phyloP scores from a whole-genome alignment of 73 alveolate species.

The Paramecium caudatum region DNA sequence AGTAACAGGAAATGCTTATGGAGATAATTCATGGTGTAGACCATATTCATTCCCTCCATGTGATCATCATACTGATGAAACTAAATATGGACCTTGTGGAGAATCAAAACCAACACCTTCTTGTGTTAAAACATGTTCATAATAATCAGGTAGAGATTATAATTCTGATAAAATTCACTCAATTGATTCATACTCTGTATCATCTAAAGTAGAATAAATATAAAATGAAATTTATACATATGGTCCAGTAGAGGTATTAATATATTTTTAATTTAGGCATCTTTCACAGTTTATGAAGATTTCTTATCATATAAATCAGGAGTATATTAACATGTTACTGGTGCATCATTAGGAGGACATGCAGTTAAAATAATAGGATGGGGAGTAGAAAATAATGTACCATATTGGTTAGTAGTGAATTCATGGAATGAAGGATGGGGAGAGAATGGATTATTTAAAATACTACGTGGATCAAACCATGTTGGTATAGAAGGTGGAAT shows the following conservation, averaged over 20 bases:
- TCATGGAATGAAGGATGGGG: slow-evolving; percentile 91
- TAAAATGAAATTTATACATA: slow-evolving; percentile 79
- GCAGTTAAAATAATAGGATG: slow-evolving; percentile 95
- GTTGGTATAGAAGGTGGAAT: slow-evolving; percentile 72
- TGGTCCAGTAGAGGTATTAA: slow-evolving; percentile 92
- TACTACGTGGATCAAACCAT: slow-evolving; percentile 72
- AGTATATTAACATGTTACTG: slow-evolving; percentile 90
- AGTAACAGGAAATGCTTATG: slow-evolving; percentile 80
- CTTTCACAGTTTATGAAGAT: slow-evolving; percentile 96
- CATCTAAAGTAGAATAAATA: slow-evolving; percentile 73
- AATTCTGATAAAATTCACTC: slow-evolving; percentile 74
- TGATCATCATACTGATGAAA: slow-evolving; percentile 76
- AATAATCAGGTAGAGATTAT: slow-evolving; percentile 70
- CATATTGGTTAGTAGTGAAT: slow-evolving; percentile 86
- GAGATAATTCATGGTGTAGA: slow-evolving; percentile 80
- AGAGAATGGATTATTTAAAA: slow-evolving; percentile 83
- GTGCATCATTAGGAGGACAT: slow-evolving; percentile 93
- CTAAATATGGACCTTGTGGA: slow-evolving; percentile 70
- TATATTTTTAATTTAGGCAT: slow-evolving; percentile 59
- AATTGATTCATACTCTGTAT: slow-evolving; percentile 72
- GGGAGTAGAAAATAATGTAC: slow-evolving; percentile 89
- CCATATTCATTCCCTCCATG: slow-evolving; percentile 84
- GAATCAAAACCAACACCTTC: slow-evolving; percentile 75
- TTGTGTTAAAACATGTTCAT: slow-evolving; percentile 83
- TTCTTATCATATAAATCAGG: slow-evolving; percentile 91